Evolutionary conservation across 2,329 filamentous ascomycete species (phyloP), one percentile per base, ranked within the genome.

Genomic region (Aspergillus pseudotamarii): DNA sequence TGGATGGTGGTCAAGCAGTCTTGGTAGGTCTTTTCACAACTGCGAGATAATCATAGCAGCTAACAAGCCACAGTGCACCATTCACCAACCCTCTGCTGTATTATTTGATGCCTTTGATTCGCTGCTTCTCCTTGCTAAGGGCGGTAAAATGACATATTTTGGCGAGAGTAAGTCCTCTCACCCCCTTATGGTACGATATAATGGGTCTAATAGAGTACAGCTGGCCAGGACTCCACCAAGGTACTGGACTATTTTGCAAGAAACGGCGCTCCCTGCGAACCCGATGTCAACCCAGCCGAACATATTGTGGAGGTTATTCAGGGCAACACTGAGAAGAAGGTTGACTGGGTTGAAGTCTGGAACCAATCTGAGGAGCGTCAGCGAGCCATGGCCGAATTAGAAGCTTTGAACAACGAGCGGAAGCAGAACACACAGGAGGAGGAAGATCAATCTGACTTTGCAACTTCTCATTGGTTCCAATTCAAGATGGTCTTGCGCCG

Each of bases 61-160:
- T 30, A 9, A 46, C 6, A 4, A 16, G 10, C 1, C 5, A 6
- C 21, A 76, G 73, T 77, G 75, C 64, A 91, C 89, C 0, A 91
- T 91, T 46, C 89, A 91, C 68, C 89, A 91, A 73, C 89, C 89
- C 0, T 89, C 87, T 1, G 86, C 88, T 0, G 84, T 88, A 11
- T 79, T 91, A 0, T 91, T 91, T 59, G 83, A 87, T 10, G 82
- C 89, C 36, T 91, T 91, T 63, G 89, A 91, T 66, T 85, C 83
- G 0, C 82, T 91, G 0, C 79, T 91, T 0, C 79, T 91, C 1
- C 82, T 91, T 0, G 85, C 87, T n/a, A 84, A 80, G 66, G 89
- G 88, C 3, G 89, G 89, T 10, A 85, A 85, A 67, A 89, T 86
- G 1, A 85, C 88, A 1, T 91, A 90, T 72, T 90, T 90, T 70